phyloP scores from a whole-genome alignment of 1,139 yeast species.

The Candida neerlandica region DNA sequence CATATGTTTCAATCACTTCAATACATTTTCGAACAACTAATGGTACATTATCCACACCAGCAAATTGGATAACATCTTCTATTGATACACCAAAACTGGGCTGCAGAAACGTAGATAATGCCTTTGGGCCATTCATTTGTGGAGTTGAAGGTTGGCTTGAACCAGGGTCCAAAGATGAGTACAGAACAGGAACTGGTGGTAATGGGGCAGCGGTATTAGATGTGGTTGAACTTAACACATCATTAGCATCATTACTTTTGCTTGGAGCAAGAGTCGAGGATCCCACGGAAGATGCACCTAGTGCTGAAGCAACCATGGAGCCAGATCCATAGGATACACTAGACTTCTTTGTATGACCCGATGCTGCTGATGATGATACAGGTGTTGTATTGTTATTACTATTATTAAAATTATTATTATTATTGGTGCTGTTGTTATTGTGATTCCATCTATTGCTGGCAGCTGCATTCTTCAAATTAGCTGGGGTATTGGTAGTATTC shows the following conservation, averaged over 20 bases:
- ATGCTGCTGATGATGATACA: constrained; percentile 2
- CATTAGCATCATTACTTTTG: constrained; percentile 2
- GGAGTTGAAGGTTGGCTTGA: constrained; percentile 25
- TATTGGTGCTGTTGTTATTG: not conserved
- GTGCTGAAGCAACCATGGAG: not conserved
- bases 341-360: constrained; percentile 1
- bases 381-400: constrained; percentile 5
- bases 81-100: constrained; percentile 82
- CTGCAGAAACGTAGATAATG: constrained; percentile 22
- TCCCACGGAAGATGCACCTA: not conserved
- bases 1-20: constrained; percentile 80
- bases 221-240: constrained; percentile 1
- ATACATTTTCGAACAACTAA: constrained; percentile 88
- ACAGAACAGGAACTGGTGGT: constrained; percentile 5
- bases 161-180: constrained; percentile 45
- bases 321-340: constrained; percentile 1
- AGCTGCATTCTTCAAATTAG: constrained; percentile 21
- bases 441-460: constrained; percentile 15
- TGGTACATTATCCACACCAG: constrained; percentile 87
- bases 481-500: constrained; percentile 21
- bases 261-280: constrained; percentile 3
- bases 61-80: constrained; percentile 72
- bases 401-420: too few relatives aligned
- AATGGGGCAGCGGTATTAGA: not conserved
- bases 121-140: constrained; percentile 45